These are phyloP conservation scores for Taphrina betulina DNA, from an alignment of 1,139 yeast species.

Conservation along the genomic window DNA sequence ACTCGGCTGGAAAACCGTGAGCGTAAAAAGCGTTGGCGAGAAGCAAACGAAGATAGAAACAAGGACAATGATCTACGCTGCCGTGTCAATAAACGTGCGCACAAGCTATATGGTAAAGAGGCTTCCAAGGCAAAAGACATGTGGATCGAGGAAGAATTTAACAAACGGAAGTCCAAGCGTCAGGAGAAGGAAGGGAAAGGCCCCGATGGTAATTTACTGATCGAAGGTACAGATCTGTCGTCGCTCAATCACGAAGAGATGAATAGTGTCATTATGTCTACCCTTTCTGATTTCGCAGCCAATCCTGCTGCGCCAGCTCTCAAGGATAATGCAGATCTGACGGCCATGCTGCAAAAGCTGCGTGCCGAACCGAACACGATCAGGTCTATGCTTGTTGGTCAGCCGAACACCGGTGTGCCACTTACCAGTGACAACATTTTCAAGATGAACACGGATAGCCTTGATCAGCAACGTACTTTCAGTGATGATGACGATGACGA, in stretches of 20 bases:
- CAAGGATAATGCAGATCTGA: constrained; percentile 22
- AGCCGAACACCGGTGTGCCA: neutral
- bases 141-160: constrained; percentile 79
- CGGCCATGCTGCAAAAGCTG: constrained; percentile 15
- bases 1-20: constrained; percentile 64
- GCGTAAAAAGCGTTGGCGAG: constrained; percentile 89
- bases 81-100: constrained; percentile 72
- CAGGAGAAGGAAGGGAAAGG: constrained; percentile 36
- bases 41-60: constrained; percentile 73
- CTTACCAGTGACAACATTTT: neutral
- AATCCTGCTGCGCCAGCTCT: constrained; percentile 13
- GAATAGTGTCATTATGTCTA: constrained; percentile 28
- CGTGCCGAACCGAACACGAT: constrained; percentile 17
- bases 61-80: constrained; percentile 83
- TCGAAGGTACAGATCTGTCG: constrained; percentile 28
- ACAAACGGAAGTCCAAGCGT: constrained; percentile 61
- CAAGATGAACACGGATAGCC: constrained; percentile 2
- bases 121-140: constrained; percentile 57
- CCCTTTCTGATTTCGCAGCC: constrained; percentile 19
- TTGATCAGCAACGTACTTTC: neutral
- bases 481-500: constrained; percentile 16
- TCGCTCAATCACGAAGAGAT: constrained; percentile 18
- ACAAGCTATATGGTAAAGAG: constrained; percentile 60
- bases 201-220: constrained; percentile 20
- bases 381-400: constrained; percentile 12